Percentiles rank a stretch among this genome's conserved stretches.
Conservation (phyloP, 257 asterid genomes). For the Solanum chaucha region DNA sequence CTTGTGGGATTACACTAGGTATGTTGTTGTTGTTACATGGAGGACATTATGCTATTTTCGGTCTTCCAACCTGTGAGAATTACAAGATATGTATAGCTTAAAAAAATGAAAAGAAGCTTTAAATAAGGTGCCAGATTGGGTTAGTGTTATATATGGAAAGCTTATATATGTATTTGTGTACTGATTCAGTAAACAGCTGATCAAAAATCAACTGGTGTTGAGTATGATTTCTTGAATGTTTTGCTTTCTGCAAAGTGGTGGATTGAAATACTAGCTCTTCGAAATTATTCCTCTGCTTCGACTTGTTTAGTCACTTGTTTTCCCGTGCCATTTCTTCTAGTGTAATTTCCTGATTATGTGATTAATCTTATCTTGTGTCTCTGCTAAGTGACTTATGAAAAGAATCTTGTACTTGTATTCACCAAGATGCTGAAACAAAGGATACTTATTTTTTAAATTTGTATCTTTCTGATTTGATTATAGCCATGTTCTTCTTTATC, state of each 20-base stretch:
- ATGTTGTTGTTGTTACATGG: not conserved
- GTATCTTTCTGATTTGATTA: not conserved
- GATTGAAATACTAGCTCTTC: not conserved
- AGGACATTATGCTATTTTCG: not conserved
- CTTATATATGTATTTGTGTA: not conserved
- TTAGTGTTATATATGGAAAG: not conserved
- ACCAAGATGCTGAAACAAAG: not conserved
- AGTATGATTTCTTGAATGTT: not conserved
- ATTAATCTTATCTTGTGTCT: not conserved
- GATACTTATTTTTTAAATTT: not conserved
- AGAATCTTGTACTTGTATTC: not conserved
- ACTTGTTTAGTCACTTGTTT: not conserved
- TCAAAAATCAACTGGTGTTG: not conserved
- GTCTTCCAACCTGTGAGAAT: not conserved
- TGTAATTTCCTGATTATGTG: not conserved
- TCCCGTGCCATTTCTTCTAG: not conserved
- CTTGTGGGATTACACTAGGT: not conserved
- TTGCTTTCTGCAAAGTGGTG: not conserved
- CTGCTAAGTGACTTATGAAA: not conserved
- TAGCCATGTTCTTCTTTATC: not conserved
- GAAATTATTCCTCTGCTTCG: not conserved
- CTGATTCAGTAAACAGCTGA: not conserved
- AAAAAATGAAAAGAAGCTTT: not conserved
- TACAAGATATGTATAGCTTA: not conserved
- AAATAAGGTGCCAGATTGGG: not conserved